Conservation (phyloP, 257 asterid genomes). For the Jasminum sambac region DNA sequence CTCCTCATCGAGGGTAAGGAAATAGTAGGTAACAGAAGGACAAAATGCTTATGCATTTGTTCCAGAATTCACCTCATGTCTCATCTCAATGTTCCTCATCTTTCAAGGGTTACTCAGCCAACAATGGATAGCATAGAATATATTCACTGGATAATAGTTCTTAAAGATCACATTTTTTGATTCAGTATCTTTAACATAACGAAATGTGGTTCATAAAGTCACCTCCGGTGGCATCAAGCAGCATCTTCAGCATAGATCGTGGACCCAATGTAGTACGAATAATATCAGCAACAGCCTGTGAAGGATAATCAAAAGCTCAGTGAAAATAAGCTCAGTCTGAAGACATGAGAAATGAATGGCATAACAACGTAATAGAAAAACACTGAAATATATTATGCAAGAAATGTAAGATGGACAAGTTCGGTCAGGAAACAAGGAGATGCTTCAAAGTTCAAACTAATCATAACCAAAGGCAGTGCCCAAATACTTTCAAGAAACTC, state of each 20-base stretch:
- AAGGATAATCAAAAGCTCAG: background rate
- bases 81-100: background rate
- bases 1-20: background rate
- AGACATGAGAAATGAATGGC: background rate
- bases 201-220: constrained; percentile 7
- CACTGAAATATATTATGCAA: background rate
- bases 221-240: constrained; percentile 55
- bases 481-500: background rate
- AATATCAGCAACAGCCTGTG: constrained; percentile 55
- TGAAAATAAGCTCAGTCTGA: background rate
- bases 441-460: background rate
- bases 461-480: background rate
- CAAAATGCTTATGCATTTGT: background rate
- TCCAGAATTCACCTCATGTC: background rate
- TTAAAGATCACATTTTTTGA: background rate
- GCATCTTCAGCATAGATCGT: constrained; percentile 54
- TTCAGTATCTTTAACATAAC: background rate
- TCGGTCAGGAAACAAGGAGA: background rate
- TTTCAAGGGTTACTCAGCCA: background rate
- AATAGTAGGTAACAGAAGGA: background rate
- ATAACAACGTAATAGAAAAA: no score
- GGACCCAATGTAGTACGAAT: constrained; percentile 60
- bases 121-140: background rate
- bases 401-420: background rate
- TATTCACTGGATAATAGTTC: background rate